These are phyloP conservation scores for Geotrichum citri-aurantii DNA, from an alignment of 1,139 yeast genomes.

Conservation along the genomic window DNA sequence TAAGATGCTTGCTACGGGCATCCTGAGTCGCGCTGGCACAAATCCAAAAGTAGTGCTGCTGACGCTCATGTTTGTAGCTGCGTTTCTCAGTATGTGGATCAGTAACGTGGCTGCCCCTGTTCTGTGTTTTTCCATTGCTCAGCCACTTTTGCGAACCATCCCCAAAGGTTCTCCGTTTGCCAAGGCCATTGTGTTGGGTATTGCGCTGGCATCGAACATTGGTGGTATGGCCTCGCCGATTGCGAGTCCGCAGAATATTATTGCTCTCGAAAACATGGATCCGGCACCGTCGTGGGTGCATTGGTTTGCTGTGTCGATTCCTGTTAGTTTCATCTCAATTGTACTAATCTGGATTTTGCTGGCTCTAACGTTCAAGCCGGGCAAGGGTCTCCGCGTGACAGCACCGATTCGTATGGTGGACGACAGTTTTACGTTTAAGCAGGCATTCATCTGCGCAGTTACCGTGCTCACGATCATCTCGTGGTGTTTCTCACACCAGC, in stretches of 20 bases:
- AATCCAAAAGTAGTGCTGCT: constrained; percentile 71
- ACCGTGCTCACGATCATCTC: constrained; percentile 65
- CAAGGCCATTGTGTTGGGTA: constrained; percentile 78
- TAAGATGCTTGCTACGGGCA: constrained; percentile 72
- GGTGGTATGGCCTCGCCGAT: constrained; percentile 98
- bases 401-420: constrained; percentile 54
- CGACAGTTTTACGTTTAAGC: constrained; percentile 67
- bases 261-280: constrained; percentile 79
- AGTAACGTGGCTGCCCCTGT: constrained; percentile 97
- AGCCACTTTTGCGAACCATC: constrained; percentile 75
- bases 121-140: constrained; percentile 80
- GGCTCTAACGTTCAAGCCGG: constrained; percentile 60
- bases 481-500: constrained; percentile 78
- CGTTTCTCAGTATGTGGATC: constrained; percentile 90
- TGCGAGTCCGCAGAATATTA: constrained; percentile 90
- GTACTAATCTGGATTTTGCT: constrained; percentile 67
- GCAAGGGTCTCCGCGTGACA: constrained; percentile 41
- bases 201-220: constrained; percentile 83
- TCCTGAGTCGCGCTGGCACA: constrained; percentile 78
- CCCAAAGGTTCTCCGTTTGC: constrained; percentile 76
- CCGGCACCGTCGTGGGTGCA: constrained; percentile 93
- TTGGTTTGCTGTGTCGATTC: constrained; percentile 85
- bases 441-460: constrained; percentile 61
- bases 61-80: constrained; percentile 78
- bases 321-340: constrained; percentile 61